A percentile compares a stretch with the other conserved stretches of the same genome.
Evolutionary conservation across 306 rosid genomes (phyloP).

Genomic region (Trifolium fragiferum): DNA sequence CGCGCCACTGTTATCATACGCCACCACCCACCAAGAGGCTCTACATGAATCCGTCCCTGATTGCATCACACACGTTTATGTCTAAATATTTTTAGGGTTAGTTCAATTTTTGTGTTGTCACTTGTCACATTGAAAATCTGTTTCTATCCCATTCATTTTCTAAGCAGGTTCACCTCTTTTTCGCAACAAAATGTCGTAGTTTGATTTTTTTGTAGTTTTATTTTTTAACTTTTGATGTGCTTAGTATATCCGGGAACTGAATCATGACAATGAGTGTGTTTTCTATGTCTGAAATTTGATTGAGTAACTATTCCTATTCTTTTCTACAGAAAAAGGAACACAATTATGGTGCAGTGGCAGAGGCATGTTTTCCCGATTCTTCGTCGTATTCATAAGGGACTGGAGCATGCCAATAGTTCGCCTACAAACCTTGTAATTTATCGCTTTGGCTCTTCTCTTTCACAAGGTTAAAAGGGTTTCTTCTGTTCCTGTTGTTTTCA

Average conservation of each 20-base stretch:
- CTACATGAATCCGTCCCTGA: too few species aligned
- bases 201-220: too few species aligned
- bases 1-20: too few species aligned
- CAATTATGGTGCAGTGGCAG: slow-evolving; percentile 84
- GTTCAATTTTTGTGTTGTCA: neutral
- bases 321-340: slow-evolving; percentile 18
- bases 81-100: neutral
- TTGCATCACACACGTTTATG: neutral
- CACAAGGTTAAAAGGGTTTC: slow-evolving; percentile 49
- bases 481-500: neutral
- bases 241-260: neutral
- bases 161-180: too few species aligned
- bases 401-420: slow-evolving; percentile 44
- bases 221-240: too few species aligned
- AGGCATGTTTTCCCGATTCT: slow-evolving; percentile 64
- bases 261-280: neutral
- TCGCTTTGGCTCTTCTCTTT: slow-evolving; percentile 49
- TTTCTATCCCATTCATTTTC: too few species aligned
- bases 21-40: too few species aligned
- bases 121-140: too few species aligned
- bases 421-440: slow-evolving; percentile 51
- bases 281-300: neutral
- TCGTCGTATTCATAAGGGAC: slow-evolving; percentile 56
- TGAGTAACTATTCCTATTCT: slow-evolving; percentile 5
- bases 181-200: neutral